Conservation (phyloP, 2,329 filamentous ascomycete genomes). For the Aspergillus latus region DNA sequence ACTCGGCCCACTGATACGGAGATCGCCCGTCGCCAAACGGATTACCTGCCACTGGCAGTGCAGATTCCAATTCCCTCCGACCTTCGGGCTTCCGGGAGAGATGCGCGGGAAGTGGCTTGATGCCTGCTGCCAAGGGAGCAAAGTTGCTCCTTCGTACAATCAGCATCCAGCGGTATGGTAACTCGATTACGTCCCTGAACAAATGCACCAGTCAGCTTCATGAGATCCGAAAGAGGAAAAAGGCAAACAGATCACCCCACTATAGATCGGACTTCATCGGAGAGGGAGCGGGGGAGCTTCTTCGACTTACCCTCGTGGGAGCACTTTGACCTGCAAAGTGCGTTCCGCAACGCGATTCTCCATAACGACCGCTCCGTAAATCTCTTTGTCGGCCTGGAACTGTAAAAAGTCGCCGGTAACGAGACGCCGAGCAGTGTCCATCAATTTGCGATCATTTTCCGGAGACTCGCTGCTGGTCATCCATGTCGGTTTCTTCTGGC, state of each 20-base stretch:
- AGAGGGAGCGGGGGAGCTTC: background rate
- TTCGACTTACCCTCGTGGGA: constrained; percentile 74
- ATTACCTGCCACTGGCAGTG: constrained; percentile 65
- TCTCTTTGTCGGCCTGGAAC: constrained; percentile 79
- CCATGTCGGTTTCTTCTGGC: constrained; percentile 80
- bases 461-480: constrained; percentile 62
- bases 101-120: constrained; percentile 49
- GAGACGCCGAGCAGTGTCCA: constrained; percentile 66
- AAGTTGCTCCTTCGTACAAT: constrained; percentile 52
- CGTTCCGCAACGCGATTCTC: constrained; percentile 78
- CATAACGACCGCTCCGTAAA: constrained; percentile 84
- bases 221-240: constrained; percentile 13
- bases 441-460: constrained; percentile 68
- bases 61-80: constrained; percentile 57
- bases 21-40: constrained; percentile 59
- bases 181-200: constrained; percentile 53
- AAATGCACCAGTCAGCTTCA: constrained; percentile 18
- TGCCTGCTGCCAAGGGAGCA: constrained; percentile 46
- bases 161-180: constrained; percentile 58
- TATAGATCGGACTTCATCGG: background rate
- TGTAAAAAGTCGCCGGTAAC: constrained; percentile 77
- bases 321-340: constrained; percentile 73
- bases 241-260: constrained; percentile 13
- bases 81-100: constrained; percentile 53
- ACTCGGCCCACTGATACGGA: constrained; percentile 74